Percentiles rank a stretch among this genome's conserved stretches.
Evolutionary conservation across 306 rosid species (phyloP).

Genomic region (Castanospermum australe): DNA sequence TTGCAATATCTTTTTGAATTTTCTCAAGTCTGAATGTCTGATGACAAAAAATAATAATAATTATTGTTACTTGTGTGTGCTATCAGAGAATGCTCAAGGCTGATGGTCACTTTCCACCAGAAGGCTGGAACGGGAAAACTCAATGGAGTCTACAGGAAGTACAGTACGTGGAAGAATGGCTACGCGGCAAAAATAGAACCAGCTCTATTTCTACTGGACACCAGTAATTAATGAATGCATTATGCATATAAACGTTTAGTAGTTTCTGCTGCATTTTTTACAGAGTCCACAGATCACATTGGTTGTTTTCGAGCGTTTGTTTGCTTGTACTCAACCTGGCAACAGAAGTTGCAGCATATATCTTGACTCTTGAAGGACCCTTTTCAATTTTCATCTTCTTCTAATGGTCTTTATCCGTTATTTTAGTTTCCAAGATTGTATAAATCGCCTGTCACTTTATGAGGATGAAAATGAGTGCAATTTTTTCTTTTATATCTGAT

Average conservation of each 20-base stretch:
- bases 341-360: constrained; percentile 32
- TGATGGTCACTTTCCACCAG: constrained; percentile 78
- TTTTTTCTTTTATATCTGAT: too few relatives aligned
- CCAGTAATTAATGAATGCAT: constrained; percentile 24
- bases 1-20: neutral
- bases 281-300: constrained; percentile 26
- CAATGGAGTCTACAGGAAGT: constrained; percentile 51
- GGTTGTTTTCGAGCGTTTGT: neutral
- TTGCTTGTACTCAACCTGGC: constrained; percentile 13
- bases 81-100: constrained; percentile 70
- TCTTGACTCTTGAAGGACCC: neutral
- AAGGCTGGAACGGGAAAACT: constrained; percentile 59
- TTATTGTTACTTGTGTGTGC: neutral
- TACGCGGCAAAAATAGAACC: constrained; percentile 63
- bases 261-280: neutral
- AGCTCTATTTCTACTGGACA: constrained; percentile 38
- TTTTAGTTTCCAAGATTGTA: neutral
- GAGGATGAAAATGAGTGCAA: too few relatives aligned
- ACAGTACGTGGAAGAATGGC: constrained; percentile 66
- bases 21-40: neutral
- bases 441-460: too few relatives aligned
- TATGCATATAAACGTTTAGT: neutral
- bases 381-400: neutral
- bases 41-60: neutral
- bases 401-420: neutral